Evolutionary conservation across 768 basidiomycete species (phyloP), one percentile per base, ranked within the genome.

Genomic region (Lactarius psammicola): DNA sequence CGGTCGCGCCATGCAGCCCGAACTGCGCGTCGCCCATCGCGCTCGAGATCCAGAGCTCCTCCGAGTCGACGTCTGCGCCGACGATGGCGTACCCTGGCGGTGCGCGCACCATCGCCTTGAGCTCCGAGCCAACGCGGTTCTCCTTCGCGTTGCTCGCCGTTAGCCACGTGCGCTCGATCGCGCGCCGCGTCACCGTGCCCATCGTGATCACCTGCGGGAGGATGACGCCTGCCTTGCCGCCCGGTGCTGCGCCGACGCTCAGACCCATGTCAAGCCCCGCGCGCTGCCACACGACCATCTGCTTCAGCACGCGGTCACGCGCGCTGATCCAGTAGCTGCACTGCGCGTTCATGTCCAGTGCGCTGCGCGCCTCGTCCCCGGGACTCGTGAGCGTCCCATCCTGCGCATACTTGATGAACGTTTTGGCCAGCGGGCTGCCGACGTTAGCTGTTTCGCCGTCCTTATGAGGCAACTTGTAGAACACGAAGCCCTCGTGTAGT

Each of bases 11-110:
- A 71, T 99, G 95, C 64, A 96, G 75, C 10, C 96, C 97, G 75
- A 99, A 97, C 76, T 99, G 96, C 0, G 95, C 92, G 73, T 98
- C 97, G 0, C 96, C 96, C 93, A 98, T 96, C 66, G 94, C 93
- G 72, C 92, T 95, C 23, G 95, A 96, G 69, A 98, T 98, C 97
- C 97, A 98, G 28, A 99, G 80, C 76, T 99, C 97, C 78, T 98
- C 96, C 56, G 94, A 96, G 76, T 99, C 97, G 28, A 99, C 97
- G 75, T 99, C 97, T 0, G 97, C 97, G 4, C 97, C 97, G 26
- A 99, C 94, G 68, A 99, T 92, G 7, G 90, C 85, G 74, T 96
- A 97, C 1, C 97, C 95, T 0, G 86, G 83, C 2, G 96, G 97
- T 0, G 95, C 95, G 28, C 91, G 88, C 10, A 99, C 88, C 95